Base-by-base conservation (phyloP, 139 green algal species). In the Chlamydomonas urium region DNA sequence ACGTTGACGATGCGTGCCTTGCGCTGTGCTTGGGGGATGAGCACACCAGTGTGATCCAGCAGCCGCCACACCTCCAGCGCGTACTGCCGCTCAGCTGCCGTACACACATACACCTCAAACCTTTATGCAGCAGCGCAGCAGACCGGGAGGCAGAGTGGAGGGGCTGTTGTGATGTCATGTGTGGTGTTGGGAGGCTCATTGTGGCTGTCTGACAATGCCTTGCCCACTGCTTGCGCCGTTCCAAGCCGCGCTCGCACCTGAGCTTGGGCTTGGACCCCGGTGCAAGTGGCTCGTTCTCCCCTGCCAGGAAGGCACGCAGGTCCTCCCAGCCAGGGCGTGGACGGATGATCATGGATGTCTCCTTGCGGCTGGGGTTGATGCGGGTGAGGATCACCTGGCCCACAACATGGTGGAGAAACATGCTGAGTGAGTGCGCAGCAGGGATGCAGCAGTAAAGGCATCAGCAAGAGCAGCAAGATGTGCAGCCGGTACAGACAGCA, bases 21-120 rank as follows among this genome's bases (percentile, higher is more conserved):
- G 32, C 60, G 32, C 14, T 47, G 32, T 24, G 23, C 24, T 35
- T 58, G 63, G 8, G 38, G 63, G 38, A 71, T 57, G 74, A 96
- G 77, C n/a, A 62, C 56, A 0, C 31, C 73, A 4, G 66, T 48
- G 0, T 68, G 67, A 82, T 97, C 92, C 76, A 97, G 79, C 61
- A 94, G 72, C 29, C 92, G 81, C 90, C 88, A 95, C 1, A 89
- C 91, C 66, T 97, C 91, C 38, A 92, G 73, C 2, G 92, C 92
- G 75, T 97, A 97, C 29, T 81, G 76, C 10, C 81, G 80, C 75
- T 94, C 87, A 0, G 91, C 90, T 1, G 91, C 91, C 0, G 92
- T 97, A 80, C 90, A 95, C 24, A 97, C 87, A 63, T 88, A 95
- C 26, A 91, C 84, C 33, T 94, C 87, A 63, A 89, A 93, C 45